These are phyloP conservation scores for Allomyces macrogynus DNA, from an alignment of 192 early-diverging fungal genomes.

Conservation along the genomic window DNA sequence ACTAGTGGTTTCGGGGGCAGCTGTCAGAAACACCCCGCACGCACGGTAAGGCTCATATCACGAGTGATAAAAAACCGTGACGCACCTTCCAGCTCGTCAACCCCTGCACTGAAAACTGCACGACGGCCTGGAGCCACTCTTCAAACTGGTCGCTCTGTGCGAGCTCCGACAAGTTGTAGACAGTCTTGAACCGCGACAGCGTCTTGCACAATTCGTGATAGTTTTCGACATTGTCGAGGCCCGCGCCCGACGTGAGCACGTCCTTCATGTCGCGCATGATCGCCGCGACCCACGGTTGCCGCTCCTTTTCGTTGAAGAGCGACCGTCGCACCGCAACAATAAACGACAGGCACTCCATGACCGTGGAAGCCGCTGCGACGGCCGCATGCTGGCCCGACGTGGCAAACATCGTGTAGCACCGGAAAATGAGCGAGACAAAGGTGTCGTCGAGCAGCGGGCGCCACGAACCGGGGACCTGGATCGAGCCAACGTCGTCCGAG, in stretches of 20 bases:
- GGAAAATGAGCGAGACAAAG: conserved; percentile 51
- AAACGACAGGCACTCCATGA: conserved; percentile 61
- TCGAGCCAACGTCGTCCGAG: conserved; percentile 47
- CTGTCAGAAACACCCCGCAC: not conserved
- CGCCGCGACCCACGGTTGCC: conserved; percentile 39
- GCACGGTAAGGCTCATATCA: too few relatives aligned
- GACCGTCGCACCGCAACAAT: conserved; percentile 64
- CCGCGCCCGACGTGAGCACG: conserved; percentile 35
- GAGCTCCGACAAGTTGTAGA: conserved; percentile 64
- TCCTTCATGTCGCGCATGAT: conserved; percentile 48
- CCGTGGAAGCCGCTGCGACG: conserved; percentile 22
- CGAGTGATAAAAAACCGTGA: not conserved
- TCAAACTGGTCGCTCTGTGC: conserved; percentile 19
- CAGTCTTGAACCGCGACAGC: conserved; percentile 57
- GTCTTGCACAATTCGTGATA: conserved; percentile 77
- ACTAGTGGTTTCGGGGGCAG: conserved; percentile 11
- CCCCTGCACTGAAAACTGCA: not conserved
- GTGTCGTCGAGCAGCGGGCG: conserved; percentile 45
- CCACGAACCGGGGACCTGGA: conserved; percentile 63
- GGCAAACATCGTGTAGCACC: conserved; percentile 35
- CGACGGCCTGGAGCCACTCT: not conserved
- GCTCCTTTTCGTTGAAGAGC: conserved; percentile 58
- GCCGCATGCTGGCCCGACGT: conserved; percentile 12
- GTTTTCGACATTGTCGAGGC: conserved; percentile 52
- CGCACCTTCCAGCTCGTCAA: too few relatives aligned